Base-by-base conservation (phyloP, 192 early-diverging fungal species). In the Coemansia sp. region DNA sequence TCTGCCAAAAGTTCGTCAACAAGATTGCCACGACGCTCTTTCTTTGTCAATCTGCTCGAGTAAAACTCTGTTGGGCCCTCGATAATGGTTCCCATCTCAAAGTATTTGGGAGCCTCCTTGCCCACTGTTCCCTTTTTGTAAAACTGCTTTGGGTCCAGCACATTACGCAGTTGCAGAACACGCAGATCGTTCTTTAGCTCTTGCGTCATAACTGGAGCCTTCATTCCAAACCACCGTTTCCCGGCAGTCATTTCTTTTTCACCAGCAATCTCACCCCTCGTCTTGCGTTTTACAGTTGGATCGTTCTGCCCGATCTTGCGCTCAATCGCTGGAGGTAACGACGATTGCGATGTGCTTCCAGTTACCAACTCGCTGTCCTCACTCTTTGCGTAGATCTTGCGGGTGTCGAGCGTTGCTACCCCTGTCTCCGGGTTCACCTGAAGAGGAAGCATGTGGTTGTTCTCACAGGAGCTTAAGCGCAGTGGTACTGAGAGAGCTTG, bases 11-110 rank as follows among this genome's bases (percentile, higher is more conserved):
- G 65, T 74, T 99, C 94, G 48, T 96, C 94, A 4, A 93, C 89
- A 58, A 99, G 81, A 2, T 92, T 95, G 30, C 84, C 77, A 26
- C 86, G 89, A 12, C 94, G 87, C 63, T 98, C 93, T 80, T 93
- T 93, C 70, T 86, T 87, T 2, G 89, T 90, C 60, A 97, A 37
- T n/a, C 97, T 87, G 6, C 86, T 84, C n/a, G 92, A 91, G 71
- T 87, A 94, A 75, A 92, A 95, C 64, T 97, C 95, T 2, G 90
- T 88, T 23, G 92, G 87, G 8, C 90, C 91, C 58, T 94, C 92
- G 12, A 98, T 74, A 26, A 99, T 84, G 0, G 93, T 96, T n/a
- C 95, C 97, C 34, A 94, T 84, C 70, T 98, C 93, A 84, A 99
- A 97, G 72, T 92, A 93, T 67, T 93, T 96, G 30, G 97, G 95